Conservation (phyloP, 768 basidiomycete species). For the Mycena indigotica region DNA sequence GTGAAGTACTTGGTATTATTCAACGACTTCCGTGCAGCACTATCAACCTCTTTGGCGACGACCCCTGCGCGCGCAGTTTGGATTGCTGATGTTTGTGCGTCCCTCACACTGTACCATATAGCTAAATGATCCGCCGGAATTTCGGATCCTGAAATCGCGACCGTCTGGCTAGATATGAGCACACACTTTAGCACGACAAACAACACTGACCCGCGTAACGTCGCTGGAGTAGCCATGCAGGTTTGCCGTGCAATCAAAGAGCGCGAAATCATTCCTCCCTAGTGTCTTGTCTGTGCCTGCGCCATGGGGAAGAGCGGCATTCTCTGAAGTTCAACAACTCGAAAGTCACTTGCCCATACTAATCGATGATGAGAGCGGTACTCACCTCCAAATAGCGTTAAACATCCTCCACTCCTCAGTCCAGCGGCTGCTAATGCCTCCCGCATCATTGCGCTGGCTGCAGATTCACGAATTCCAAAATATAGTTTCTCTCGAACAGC, state of each 20-base stretch:
- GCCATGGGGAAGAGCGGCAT: slow-evolving; percentile 87
- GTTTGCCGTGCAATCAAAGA: slow-evolving; percentile 74
- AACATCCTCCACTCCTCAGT: slow-evolving; percentile 55
- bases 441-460: slow-evolving; percentile 60
- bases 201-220: slow-evolving; percentile 65
- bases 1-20: slow-evolving; percentile 65
- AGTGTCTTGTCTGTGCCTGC: slow-evolving; percentile 69
- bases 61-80: slow-evolving; percentile 48
- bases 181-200: slow-evolving; percentile 15
- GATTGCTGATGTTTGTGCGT: slow-evolving; percentile 63
- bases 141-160: slow-evolving; percentile 58
- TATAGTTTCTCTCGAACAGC: slow-evolving; percentile 60
- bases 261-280: slow-evolving; percentile 58
- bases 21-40: slow-evolving; percentile 59
- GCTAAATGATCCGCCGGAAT: slow-evolving; percentile 54
- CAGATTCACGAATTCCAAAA: slow-evolving; percentile 77
- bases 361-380: slow-evolving; percentile 26
- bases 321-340: slow-evolving; percentile 48
- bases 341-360: too few species aligned
- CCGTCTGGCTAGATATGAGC: slow-evolving; percentile 46
- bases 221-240: slow-evolving; percentile 80
- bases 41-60: slow-evolving; percentile 59
- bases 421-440: slow-evolving; percentile 60
- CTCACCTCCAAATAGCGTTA: slow-evolving; percentile 79
- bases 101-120: slow-evolving; percentile 67